These are phyloP conservation scores for Dioscorea zingiberensis DNA, from an alignment of 106 monocot species.

Conservation along the genomic window DNA sequence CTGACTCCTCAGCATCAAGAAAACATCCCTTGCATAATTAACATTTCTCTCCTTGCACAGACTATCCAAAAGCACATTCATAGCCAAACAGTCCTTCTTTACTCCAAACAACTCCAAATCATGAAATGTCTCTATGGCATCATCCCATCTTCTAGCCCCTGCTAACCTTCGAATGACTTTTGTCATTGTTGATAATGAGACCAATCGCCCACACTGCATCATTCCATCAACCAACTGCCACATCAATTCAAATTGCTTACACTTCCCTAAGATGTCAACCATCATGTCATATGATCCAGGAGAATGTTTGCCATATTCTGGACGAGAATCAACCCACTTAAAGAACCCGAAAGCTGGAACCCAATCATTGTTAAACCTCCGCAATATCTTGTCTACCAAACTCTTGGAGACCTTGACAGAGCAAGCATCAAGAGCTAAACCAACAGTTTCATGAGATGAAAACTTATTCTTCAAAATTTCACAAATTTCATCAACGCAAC, in stretches of 20 bases:
- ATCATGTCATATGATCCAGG: conserved; percentile 61
- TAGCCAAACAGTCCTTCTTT: conserved; percentile 47
- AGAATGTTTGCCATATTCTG: conserved; percentile 27
- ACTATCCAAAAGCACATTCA: conserved; percentile 74
- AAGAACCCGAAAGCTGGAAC: conserved; percentile 79
- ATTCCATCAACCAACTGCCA: conserved; percentile 65
- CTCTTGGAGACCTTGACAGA: conserved; percentile 28
- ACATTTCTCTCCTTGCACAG: conserved; percentile 91
- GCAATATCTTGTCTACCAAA: conserved; percentile 45
- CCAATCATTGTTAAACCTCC: conserved; percentile 74
- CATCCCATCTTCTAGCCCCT: conserved; percentile 65
- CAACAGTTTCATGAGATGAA: conserved; percentile 44
- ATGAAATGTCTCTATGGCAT: conserved; percentile 48
- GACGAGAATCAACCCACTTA: conserved; percentile 54
- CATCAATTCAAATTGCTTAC: conserved; percentile 75
- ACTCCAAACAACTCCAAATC: conserved; percentile 61
- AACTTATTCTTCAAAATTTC: conserved; percentile 34
- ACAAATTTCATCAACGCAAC: conserved; percentile 31
- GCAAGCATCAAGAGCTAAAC: conserved; percentile 29
- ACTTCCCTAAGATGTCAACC: conserved; percentile 87
- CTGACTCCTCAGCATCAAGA: conserved; percentile 37
- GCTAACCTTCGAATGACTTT: conserved; percentile 87
- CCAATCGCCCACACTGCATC: conserved; percentile 39
- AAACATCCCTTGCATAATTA: conserved; percentile 52
- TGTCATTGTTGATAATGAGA: conserved; percentile 56